phyloP scores from a whole-genome alignment of 23 red algal genomes.

The Chondrus crispus region DNA sequence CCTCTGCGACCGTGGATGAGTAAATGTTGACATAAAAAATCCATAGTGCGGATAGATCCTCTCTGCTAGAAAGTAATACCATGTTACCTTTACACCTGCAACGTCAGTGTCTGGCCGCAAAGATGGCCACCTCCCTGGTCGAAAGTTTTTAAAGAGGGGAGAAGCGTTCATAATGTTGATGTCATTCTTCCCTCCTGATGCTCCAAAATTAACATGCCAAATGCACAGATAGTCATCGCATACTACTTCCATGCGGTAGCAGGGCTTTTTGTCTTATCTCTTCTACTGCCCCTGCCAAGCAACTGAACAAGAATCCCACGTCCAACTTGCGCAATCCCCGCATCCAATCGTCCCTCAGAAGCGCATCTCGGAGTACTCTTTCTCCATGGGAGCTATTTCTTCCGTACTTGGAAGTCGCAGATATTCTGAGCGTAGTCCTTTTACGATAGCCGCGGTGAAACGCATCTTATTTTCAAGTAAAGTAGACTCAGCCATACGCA shows the following conservation, averaged over 20 bases:
- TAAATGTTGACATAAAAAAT: neutral
- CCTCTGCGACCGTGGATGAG: neutral
- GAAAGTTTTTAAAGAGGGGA: constrained; percentile 16
- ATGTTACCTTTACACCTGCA: neutral
- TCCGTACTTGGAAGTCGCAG: neutral
- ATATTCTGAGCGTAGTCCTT: neutral
- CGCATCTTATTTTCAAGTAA: neutral
- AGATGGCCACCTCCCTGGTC: constrained; percentile 21
- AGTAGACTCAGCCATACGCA: neutral
- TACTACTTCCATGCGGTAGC: constrained; percentile 28
- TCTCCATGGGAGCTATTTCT: neutral
- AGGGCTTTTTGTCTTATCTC: neutral
- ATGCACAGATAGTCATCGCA: constrained; percentile 43
- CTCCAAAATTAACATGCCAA: constrained; percentile 44
- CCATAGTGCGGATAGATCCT: neutral
- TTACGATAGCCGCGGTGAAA: neutral
- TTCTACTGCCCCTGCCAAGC: neutral
- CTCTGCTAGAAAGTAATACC: neutral
- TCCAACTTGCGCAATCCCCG: neutral
- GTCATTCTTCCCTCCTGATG: constrained; percentile 30
- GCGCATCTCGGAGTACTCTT: neutral
- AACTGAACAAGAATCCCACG: neutral
- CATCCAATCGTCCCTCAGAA: neutral
- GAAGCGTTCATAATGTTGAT: neutral
- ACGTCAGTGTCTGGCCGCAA: neutral